Evolutionary conservation across 2,329 filamentous ascomycete genomes (phyloP), one percentile per base, ranked within the genome.

Genomic region (Berkeleyomyces rouxiae): DNA sequence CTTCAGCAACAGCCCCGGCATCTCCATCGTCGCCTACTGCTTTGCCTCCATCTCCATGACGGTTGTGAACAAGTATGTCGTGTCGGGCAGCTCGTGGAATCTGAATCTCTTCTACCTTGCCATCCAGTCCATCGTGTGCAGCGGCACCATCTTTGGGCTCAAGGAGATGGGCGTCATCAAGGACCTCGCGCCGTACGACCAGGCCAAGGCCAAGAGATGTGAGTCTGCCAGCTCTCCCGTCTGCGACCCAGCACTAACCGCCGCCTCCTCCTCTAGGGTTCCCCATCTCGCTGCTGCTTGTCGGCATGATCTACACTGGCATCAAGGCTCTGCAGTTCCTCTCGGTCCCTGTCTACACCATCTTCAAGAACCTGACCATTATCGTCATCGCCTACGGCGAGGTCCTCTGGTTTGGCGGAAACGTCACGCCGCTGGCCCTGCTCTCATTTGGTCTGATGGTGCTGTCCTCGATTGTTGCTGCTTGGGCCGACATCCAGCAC

Each of bases 311-410:
- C 75, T 99, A 97, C 77, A 97, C 93, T 62, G 86, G 90, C 70
- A 93, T 89, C 70, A 96, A 96, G 78, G 90, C 93, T 23, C 84
- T 99, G 55, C 90, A 96, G 75, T 97, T 86, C 75, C 87, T 99
- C 66, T 96, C 91, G 40, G 95, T 99, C 63, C 93, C 93, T 33
- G 93, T 99, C 36, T 99, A 99, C 77, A 99, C 93, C 63, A 99
- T 99, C 73, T 99, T 99, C 82, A 99, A 99, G 82, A 99, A 99
- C 77, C 76, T 99, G 78, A 97, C 93, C 66, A 99, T 95, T 74
- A 97, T 99, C 70, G 84, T 97, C 67, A 99, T 97, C 70, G 93
- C 93, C 63, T 99, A 99, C 69, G 93, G 93, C 68, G 93, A 99
- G 76, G 92, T 99, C 39, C 81, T 99, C 61, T 97, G 92, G 91